phyloP scores from a whole-genome alignment of 805 yeast genomes.

The Kluyveromyces wickerhamii region DNA sequence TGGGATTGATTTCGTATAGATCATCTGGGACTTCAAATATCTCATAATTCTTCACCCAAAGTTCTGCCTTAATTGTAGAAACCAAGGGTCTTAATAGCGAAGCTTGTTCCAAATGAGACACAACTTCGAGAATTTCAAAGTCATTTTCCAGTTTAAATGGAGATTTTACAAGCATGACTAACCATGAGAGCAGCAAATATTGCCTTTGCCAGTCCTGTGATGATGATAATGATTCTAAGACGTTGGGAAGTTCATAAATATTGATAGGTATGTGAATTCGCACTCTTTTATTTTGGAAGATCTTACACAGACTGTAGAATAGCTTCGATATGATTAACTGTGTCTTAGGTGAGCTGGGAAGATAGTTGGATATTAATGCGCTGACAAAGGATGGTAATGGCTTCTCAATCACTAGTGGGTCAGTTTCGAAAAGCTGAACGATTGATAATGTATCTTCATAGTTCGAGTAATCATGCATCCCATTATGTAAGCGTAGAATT shows the following conservation, averaged over 20 bases:
- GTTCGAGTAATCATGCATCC: constrained; percentile 7
- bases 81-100: constrained; percentile 35
- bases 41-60: constrained; percentile 23
- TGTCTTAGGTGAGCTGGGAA: background rate
- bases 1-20: constrained; percentile 15
- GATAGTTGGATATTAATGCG: constrained; percentile 4
- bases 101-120: constrained; percentile 31
- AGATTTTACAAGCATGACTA: constrained; percentile 56
- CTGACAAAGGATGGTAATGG: constrained; percentile 8
- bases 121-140: constrained; percentile 32
- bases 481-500: background rate
- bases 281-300: constrained; percentile 57
- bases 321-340: constrained; percentile 24
- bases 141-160: constrained; percentile 56
- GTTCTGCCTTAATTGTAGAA: constrained; percentile 24
- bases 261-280: constrained; percentile 55
- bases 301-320: constrained; percentile 54
- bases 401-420: constrained; percentile 15
- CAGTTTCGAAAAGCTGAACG: constrained; percentile 22
- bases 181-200: constrained; percentile 58
- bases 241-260: constrained; percentile 38
- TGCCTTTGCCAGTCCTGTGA: constrained; percentile 37
- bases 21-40: constrained; percentile 10
- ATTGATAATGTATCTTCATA: constrained; percentile 8
- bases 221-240: constrained; percentile 23